These are phyloP conservation scores for Nothomitra cinnamomea DNA, from an alignment of 2,329 filamentous ascomycete species.

Conservation along the genomic window DNA sequence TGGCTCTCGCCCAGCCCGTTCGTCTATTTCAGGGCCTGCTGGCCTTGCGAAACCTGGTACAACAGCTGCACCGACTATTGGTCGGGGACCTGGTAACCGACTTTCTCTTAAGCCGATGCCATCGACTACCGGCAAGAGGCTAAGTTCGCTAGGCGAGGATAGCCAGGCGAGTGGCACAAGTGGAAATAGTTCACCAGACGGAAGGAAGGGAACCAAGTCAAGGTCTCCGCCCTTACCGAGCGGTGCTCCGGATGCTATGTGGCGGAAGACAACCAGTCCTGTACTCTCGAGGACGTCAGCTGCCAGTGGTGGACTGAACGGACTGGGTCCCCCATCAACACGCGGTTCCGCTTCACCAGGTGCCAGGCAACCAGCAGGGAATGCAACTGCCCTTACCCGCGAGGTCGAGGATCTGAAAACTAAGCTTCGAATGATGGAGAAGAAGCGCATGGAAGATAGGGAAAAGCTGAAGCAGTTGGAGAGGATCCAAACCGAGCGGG, in stretches of 20 bases:
- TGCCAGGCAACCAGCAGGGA: constrained; percentile 21
- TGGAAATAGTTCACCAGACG: background rate
- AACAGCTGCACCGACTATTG: background rate
- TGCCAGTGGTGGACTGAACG: background rate
- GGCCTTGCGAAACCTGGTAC: background rate
- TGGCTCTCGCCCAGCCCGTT: constrained; percentile 1
- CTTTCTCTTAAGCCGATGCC: background rate
- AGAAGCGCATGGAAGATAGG: constrained; percentile 69
- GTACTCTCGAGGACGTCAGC: constrained; percentile 1
- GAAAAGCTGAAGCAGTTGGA: constrained; percentile 71
- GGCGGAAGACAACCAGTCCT: background rate
- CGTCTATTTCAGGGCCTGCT: background rate
- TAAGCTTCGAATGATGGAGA: constrained; percentile 73
- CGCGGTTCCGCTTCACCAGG: constrained; percentile 13
- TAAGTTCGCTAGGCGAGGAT: background rate
- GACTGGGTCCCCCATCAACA: background rate
- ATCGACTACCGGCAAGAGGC: background rate
- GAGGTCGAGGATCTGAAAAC: constrained; percentile 80
- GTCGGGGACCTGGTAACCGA: background rate
- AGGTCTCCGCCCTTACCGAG: background rate
- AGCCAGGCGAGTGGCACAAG: background rate
- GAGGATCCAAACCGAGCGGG: constrained; percentile 55
- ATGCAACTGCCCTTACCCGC: constrained; percentile 35
- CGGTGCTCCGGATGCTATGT: background rate
- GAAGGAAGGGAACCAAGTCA: background rate